Evolutionary conservation across 441 rosid species (phyloP).

Genomic region (Pelargonium australe): DNA sequence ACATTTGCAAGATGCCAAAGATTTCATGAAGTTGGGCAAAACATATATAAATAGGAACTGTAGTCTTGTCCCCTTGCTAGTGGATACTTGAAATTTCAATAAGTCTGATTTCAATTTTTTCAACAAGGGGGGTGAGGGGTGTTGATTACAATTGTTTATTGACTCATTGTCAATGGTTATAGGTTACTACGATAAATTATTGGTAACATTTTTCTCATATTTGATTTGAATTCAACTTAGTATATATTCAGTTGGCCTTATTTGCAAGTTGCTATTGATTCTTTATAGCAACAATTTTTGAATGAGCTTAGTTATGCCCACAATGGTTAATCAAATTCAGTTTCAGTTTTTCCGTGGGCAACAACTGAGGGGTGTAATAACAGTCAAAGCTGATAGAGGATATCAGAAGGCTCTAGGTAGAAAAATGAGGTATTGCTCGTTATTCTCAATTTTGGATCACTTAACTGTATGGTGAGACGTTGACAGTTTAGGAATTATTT

Average conservation of each 20-base stretch:
- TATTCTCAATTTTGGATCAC: background rate
- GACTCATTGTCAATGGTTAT: too few relatives aligned
- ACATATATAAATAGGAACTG: too few relatives aligned
- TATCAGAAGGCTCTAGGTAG: constrained; percentile 35
- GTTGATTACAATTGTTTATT: too few relatives aligned
- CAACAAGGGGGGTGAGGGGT: too few relatives aligned
- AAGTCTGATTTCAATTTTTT: too few relatives aligned
- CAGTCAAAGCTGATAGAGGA: constrained; percentile 38
- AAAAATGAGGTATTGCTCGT: constrained; percentile 33
- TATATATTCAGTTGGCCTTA: background rate
- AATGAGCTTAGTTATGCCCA: background rate
- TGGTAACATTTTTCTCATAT: too few relatives aligned
- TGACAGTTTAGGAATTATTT: background rate
- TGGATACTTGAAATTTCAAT: too few relatives aligned
- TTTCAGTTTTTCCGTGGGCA: constrained; percentile 46
- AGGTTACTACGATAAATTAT: background rate
- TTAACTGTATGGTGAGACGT: background rate
- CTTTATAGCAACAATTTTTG: background rate
- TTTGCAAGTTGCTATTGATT: background rate
- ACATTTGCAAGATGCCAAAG: too few relatives aligned
- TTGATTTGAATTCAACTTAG: too few relatives aligned
- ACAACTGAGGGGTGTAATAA: constrained; percentile 31
- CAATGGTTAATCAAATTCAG: background rate
- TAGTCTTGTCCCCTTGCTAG: too few relatives aligned
- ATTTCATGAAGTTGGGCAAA: too few relatives aligned